Evolutionary conservation across 176 grass and related monocot genomes (phyloP), one percentile per base, ranked within the genome.

Genomic region (Aegilops tauschii): DNA sequence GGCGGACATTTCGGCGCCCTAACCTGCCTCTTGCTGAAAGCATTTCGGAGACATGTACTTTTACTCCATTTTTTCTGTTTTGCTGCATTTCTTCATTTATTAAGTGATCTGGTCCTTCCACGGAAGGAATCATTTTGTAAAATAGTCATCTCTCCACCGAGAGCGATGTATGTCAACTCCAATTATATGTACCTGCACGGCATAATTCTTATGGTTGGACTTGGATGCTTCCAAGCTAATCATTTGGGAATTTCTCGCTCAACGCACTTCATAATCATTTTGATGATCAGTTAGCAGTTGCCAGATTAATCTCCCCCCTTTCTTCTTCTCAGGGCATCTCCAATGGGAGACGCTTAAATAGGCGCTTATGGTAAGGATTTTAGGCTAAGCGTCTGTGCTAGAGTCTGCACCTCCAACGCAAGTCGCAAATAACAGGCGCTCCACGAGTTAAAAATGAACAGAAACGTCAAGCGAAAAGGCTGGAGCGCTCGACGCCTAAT

Each of bases 161-260:
- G 83, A 82, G 70, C 62, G 72, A 86, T n/a, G 50, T 73, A 86
- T 73, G 84, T 83, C 89, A 86, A 86, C 84, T 78, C 64, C 84
- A 83, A 67, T 29, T 81, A 67, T 45, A 78, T 42, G 37, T 77
- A 80, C 12, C 9, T 73, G 42, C 25, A 5, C 65, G 9, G 73
- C 84, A 90, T 86, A 79, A 73, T 86, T 73, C 72, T 8, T 83
- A 29, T 61, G 80, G 89, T 79, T 83, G 69, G 69, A 28, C 5
- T 79, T 86, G 69, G 81, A 28, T 42, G 81, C n/a, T 44, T 59
- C 79, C 72, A 37, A 82, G 40, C 84, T 36, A 83, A 87, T 87
- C 32, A 87, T 87, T 79, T 65, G 27, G 44, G 52, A 45, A 23
- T 16, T 65, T 75, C 8, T 81, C 9, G 42, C 78, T 86, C 71